Evolutionary conservation across 257 asterid species (phyloP).

Genomic region (Nicotiana undulata): DNA sequence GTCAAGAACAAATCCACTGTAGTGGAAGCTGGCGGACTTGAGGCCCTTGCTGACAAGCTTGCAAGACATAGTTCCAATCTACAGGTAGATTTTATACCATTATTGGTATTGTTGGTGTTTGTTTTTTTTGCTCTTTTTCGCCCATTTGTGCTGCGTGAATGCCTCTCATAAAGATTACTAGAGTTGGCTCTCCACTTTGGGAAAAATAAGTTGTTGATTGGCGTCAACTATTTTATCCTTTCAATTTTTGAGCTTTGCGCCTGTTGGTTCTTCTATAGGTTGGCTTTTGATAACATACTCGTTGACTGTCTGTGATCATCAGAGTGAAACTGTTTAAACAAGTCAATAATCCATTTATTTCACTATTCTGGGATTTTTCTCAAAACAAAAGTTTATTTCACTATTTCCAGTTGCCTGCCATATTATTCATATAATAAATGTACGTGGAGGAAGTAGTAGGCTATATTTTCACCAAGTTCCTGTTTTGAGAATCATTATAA

Average conservation of each 20-base stretch:
- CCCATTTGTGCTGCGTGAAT: neutral
- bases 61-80: constrained; percentile 34
- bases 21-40: constrained; percentile 79
- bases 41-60: constrained; percentile 56
- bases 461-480: neutral
- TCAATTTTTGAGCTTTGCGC: neutral
- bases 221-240: neutral
- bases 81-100: constrained; percentile 33
- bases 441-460: neutral
- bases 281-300: neutral
- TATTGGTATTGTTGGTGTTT: neutral
- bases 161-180: neutral
- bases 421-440: neutral
- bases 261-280: neutral
- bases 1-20: constrained; percentile 47
- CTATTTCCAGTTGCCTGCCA: neutral
- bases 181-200: neutral
- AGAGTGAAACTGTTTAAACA: neutral
- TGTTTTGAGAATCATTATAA: neutral
- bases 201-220: neutral
- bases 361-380: neutral
- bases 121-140: neutral
- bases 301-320: neutral
- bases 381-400: neutral
- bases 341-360: neutral